Evolutionary conservation across 306 rosid species (phyloP).

Genomic region (Quercus robur): DNA sequence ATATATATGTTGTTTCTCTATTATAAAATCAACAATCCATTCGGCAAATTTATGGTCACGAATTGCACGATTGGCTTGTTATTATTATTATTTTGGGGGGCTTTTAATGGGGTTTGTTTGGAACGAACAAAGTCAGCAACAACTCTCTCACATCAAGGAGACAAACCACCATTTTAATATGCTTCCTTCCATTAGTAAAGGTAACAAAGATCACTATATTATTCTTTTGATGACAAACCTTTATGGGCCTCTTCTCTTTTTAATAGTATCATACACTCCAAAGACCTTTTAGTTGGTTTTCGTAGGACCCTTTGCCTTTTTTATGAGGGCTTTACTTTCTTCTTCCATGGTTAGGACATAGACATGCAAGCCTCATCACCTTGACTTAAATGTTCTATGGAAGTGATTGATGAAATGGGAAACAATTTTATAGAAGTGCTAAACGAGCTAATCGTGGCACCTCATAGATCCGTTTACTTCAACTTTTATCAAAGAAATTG

Average conservation of each 20-base stretch:
- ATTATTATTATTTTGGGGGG: background rate
- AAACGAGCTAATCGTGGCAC: no score
- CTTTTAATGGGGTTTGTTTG: background rate
- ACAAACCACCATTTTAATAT: background rate
- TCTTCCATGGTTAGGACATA: background rate
- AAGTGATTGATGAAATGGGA: no score
- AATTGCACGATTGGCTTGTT: background rate
- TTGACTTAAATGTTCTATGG: background rate
- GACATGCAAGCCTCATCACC: background rate
- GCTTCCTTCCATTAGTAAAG: background rate
- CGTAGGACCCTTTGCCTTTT: background rate
- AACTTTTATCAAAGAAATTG: no score
- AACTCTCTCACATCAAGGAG: background rate
- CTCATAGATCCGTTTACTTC: no score
- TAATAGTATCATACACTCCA: background rate
- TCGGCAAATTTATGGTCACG: background rate
- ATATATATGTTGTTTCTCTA: no score
- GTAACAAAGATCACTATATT: background rate
- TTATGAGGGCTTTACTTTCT: background rate
- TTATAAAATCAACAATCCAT: background rate
- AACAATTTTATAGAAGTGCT: no score
- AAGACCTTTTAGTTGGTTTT: background rate
- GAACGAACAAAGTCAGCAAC: conserved; percentile 4
- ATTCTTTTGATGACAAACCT: conserved; percentile 6
- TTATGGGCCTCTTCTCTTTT: conserved; percentile 7